These are phyloP conservation scores for Alternaria dauci DNA, from an alignment of 2,329 filamentous ascomycete genomes.

Conservation along the genomic window DNA sequence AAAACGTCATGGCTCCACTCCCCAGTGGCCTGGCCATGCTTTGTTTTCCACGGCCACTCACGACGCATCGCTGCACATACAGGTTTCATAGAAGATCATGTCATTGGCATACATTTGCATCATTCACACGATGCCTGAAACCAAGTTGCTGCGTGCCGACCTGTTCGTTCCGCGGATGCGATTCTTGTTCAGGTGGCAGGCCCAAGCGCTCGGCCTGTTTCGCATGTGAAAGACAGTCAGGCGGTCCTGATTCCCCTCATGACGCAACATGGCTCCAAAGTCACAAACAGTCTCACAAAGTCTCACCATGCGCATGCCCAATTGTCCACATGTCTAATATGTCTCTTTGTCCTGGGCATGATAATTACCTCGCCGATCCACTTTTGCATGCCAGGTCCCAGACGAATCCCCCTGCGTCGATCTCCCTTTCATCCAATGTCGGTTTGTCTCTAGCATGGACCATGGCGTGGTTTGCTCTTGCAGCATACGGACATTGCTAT, in stretches of 20 bases:
- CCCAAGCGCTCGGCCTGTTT: constrained; percentile 16
- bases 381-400: constrained; percentile 3
- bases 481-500: neutral
- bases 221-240: constrained; percentile 24
- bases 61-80: constrained; percentile 15
- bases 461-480: neutral
- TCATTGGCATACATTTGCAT: constrained; percentile 21
- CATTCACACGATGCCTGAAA: neutral
- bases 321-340: neutral
- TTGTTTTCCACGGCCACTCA: constrained; percentile 18
- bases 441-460: neutral
- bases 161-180: neutral
- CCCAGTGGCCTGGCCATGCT: constrained; percentile 11
- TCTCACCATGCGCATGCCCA: neutral
- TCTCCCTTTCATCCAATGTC: constrained; percentile 5
- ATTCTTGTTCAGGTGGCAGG: constrained; percentile 3
- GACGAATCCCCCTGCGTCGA: constrained; percentile 1
- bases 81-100: constrained; percentile 21
- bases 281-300: constrained; percentile 1
- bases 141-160: constrained; percentile 8
- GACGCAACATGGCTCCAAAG: constrained; percentile 17
- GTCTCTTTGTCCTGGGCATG: neutral
- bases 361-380: neutral
- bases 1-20: constrained; percentile 20
- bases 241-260: constrained; percentile 14